These are phyloP conservation scores for Aphanomyces cochlioides DNA, from an alignment of 352 stramenopile species.

Conservation along the genomic window DNA sequence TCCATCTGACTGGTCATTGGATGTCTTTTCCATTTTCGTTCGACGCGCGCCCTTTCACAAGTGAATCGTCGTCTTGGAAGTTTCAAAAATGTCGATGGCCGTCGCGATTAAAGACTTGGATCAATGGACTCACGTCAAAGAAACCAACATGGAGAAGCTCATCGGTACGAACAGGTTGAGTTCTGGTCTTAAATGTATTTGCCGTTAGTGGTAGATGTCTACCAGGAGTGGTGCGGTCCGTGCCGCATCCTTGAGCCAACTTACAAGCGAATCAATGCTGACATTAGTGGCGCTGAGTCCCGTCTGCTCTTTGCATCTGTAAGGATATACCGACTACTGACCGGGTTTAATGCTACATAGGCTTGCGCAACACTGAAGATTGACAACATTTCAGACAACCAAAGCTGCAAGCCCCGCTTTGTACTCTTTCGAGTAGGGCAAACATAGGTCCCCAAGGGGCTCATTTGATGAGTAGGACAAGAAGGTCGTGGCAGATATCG, in stretches of 20 bases:
- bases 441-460: too few relatives aligned
- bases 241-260: constrained; percentile 24
- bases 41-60: neutral
- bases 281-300: constrained; percentile 6
- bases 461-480: constrained; percentile 15
- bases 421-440: constrained; percentile 17
- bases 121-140: constrained; percentile 28
- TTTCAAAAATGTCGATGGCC: constrained; percentile 15
- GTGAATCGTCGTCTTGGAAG: too few relatives aligned
- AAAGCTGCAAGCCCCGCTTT: constrained; percentile 25
- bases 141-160: constrained; percentile 22
- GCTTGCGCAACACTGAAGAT: constrained; percentile 12
- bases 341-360: neutral
- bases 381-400: constrained; percentile 25
- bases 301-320: constrained; percentile 25
- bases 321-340: neutral
- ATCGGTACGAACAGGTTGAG: constrained; percentile 4
- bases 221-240: constrained; percentile 29
- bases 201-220: constrained; percentile 25
- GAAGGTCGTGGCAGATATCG: constrained; percentile 20
- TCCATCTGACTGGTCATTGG: neutral
- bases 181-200: too few relatives aligned
- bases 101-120: constrained; percentile 27
- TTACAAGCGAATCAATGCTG: constrained; percentile 21
- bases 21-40: neutral